Evolutionary conservation across 2,329 filamentous ascomycete genomes (phyloP), one percentile per base, ranked within the genome.

Genomic region (Penicillium palitans): DNA sequence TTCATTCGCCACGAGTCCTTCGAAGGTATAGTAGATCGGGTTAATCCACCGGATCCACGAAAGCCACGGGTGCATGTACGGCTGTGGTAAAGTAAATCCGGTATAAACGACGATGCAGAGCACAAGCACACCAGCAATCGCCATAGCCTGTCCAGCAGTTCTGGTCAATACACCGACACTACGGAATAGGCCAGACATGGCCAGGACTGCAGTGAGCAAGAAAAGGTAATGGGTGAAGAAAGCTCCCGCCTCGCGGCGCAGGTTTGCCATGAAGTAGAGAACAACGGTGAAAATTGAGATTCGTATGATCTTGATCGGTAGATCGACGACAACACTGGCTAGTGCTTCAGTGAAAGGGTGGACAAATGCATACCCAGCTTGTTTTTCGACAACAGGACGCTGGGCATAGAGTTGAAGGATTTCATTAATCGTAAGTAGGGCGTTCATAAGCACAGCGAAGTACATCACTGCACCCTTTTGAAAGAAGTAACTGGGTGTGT

Each of bases 371-470:
- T 68, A 71, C 0, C 64, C 68, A 33, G 57, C 59, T 35, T 72
- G 70, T 40, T 72, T 72, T 53, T 71, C 67, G 12, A 72, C 63
- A n/a, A 70, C 62, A 12, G 59, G 61, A 6, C 62, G 64, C 54
- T 69, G 66, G 1, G 61, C 60, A 42, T 70, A 62, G 1, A 72
- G 61, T 68, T 84, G 89, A 63, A 67, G 70, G 48, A 72, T 68
- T 57, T 72, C 69, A 9, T 59, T 62, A 55, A 72, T 71, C 1
- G 69, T 66, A 4, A 87, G 82, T 65, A 95, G 91, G 44, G 90
- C 91, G 73, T 93, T 96, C 80, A 93, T 87, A 55, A 96, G 80
- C 69, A 92, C 87, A 61, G 90, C 90, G 70, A 95, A 95, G 83
- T 96, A 96, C 49, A 96, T 79, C 6, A 93, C 81, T 37, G 89